Base-by-base conservation (phyloP, 139 green algal genomes). In the Klebsormidium nitens region DNA sequence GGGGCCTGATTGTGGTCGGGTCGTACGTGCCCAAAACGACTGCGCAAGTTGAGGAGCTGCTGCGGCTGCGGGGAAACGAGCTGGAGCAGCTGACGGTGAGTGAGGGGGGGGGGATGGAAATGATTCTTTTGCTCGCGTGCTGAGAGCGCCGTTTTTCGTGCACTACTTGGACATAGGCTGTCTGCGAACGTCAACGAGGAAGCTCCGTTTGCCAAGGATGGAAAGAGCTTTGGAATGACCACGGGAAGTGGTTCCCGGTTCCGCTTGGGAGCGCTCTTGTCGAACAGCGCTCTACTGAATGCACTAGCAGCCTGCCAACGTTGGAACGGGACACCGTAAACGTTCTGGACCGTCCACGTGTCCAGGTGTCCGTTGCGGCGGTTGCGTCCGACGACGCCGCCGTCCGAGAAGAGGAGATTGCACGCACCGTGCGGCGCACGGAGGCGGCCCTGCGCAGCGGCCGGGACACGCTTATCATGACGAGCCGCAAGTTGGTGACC, bases 1-100 rank as follows among this genome's bases (percentile, higher is more conserved):
- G 71, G 14, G 74, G 57, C 0, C 34, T 81, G 19, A 65, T 81
- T 46, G 70, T 81, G 46, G 59, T 65, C 11, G 74, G 74, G 32
- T 76, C 56, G 2, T 79, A 81, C 47, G 74, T 81, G 37, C 74
- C 74, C 1, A 80, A 80, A 23, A 78, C 68, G 2, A 76, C 48
- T 34, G 52, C 17, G 3, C 74, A 81, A 67, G 50, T 79, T 4
- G 32, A 2, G 8, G 47, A 5, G 2, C 57, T 75, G 40, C 3
- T 29, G 32, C 23, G 23, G 28, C 56, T 3, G 8, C 5, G n/a
- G n/a, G n/a, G n/a, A n/a, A n/a, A n/a, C n/a, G n/a, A n/a, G 28
- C 14, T 14, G 8, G 42, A 8, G 8, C 14, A 8, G 8, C 42
- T 49, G 42, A n/a, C 42, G 8, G 32, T 63, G 56, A 36, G 56